phyloP scores from a whole-genome alignment of 2,329 filamentous ascomycete genomes.

The Zasmidium citrigriseum region DNA sequence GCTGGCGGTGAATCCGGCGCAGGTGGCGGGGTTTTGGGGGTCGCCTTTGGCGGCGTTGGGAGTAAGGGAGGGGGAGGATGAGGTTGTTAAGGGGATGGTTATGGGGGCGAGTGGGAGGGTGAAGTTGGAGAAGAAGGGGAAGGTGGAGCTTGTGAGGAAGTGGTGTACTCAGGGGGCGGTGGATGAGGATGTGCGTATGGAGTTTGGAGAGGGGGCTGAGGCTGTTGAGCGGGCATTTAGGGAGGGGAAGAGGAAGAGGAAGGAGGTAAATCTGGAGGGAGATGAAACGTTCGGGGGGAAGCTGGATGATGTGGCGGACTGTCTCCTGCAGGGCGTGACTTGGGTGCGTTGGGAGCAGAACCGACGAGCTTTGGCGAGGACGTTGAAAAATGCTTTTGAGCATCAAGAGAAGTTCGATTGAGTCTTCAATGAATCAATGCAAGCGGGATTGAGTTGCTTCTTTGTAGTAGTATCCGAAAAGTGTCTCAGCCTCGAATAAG shows the following conservation, averaged over 20 bases:
- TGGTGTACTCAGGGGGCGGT: constrained; percentile 59
- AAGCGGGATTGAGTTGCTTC: background rate
- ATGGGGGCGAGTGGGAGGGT: constrained; percentile 22
- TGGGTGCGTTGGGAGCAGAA: constrained; percentile 77
- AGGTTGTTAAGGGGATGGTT: constrained; percentile 6
- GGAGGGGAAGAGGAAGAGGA: constrained; percentile 14
- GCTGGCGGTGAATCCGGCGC: constrained; percentile 54
- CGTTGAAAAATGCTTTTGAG: constrained; percentile 3
- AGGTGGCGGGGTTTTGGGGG: constrained; percentile 59
- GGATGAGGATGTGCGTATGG: constrained; percentile 23
- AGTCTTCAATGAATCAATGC: no score
- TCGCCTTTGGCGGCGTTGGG: background rate
- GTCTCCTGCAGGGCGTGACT: constrained; percentile 73
- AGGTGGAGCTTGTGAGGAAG: constrained; percentile 63
- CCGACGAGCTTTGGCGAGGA: constrained; percentile 1
- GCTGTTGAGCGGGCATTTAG: constrained; percentile 39
- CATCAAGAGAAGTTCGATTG: no score
- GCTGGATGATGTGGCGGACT: constrained; percentile 80
- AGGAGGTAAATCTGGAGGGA: constrained; percentile 24
- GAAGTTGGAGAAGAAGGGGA: constrained; percentile 56
- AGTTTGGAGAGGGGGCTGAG: constrained; percentile 38
- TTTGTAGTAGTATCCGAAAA: no score
- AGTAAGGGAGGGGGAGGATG: background rate
- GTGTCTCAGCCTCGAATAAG: background rate
- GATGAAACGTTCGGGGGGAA: constrained; percentile 53